These are phyloP conservation scores for Ustilago sp. DNA, from an alignment of 1,284 basidiomycete genomes.

Conservation along the genomic window DNA sequence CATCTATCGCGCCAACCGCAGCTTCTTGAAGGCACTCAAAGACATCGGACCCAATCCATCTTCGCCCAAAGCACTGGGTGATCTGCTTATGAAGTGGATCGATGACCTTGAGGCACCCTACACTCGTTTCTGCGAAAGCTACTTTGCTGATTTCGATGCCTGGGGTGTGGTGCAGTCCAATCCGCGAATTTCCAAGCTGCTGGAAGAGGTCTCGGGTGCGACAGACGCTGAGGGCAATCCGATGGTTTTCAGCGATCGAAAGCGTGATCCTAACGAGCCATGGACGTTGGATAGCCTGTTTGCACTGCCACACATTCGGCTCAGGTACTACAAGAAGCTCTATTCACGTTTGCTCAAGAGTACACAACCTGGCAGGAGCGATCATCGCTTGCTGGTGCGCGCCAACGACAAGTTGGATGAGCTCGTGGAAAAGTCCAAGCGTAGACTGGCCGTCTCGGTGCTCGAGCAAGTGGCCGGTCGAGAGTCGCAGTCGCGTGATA, in stretches of 20 bases:
- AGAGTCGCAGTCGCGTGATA: slow-evolving; percentile 44
- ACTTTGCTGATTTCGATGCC: slow-evolving; percentile 81
- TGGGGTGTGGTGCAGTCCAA: slow-evolving; percentile 85
- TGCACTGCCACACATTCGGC: slow-evolving; percentile 82
- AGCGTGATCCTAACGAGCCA: slow-evolving; percentile 48
- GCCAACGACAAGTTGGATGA: slow-evolving; percentile 85
- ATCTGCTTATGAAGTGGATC: slow-evolving; percentile 97
- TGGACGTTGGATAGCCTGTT: slow-evolving; percentile 93
- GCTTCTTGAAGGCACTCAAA: slow-evolving; percentile 80
- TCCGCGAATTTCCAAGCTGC: slow-evolving; percentile 77
- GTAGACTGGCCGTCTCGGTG: slow-evolving; percentile 49
- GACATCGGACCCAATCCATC: slow-evolving; percentile 93
- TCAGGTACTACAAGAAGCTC: slow-evolving; percentile 93
- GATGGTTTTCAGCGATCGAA: slow-evolving; percentile 51
- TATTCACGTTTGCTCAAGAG: slow-evolving; percentile 88
- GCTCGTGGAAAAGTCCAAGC: slow-evolving; percentile 76
- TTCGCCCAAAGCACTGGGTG: slow-evolving; percentile 93
- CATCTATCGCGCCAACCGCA: slow-evolving; percentile 90
- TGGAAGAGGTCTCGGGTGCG: slow-evolving; percentile 77
- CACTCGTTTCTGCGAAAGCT: slow-evolving; percentile 81
- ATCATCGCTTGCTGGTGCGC: slow-evolving; percentile 82
- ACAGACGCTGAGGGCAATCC: slow-evolving; percentile 51
- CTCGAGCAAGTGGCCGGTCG: slow-evolving; percentile 50
- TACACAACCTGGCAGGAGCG: slow-evolving; percentile 86
- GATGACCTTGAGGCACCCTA: slow-evolving; percentile 80